Base-by-base conservation (phyloP, 208 protist genomes). In the Leishmania major region DNA sequence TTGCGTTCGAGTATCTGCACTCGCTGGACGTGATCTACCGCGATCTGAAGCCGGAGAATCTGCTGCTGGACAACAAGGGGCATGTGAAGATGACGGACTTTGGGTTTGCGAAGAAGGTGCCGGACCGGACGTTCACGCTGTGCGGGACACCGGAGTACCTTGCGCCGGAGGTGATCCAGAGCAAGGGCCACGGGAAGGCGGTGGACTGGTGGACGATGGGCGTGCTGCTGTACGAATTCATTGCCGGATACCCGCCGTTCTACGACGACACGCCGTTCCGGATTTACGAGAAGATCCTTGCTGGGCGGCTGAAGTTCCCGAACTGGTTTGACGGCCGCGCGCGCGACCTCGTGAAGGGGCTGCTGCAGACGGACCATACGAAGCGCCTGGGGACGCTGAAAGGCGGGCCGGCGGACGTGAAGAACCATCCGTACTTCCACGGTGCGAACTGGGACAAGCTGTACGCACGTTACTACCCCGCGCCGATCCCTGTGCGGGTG, bases 151-250 rank as follows among this genome's bases (percentile, higher is more conserved):
- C 96, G 53, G 92, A 94, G 75, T 98, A 96, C 86, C 88, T 98
- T 66, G 93, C 98, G 35, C 96, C 98, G 43, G 97, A 99, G 90
- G 95, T 99, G 81, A 91, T 99, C 35, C 86, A 94, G 83, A 94
- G 93, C 70, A 95, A 97, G 77, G 95, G 94, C 1, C 97, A 99
- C 87, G 97, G 97, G 28, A 99, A 98, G 89, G 95, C 96, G 47
- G 97, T 99, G 45, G 99, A 99, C 90, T 99, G 97, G 98, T 99
- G 99, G 99, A 94, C 93, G 70, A 96, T 99, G 84, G 99, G 99
- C 64, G 95, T 99, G 64, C 80, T 99, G 55, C 83, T 99, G 59
- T 99, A 98, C 84, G 98, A 99, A 92, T 98, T 99, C 89, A 92
- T 99, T 71, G 87, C 96, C 13, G 98, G 96, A 67, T 93, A 97